Conservation (phyloP, 2,329 filamentous ascomycete species). For the Lithohypha guttulata region DNA sequence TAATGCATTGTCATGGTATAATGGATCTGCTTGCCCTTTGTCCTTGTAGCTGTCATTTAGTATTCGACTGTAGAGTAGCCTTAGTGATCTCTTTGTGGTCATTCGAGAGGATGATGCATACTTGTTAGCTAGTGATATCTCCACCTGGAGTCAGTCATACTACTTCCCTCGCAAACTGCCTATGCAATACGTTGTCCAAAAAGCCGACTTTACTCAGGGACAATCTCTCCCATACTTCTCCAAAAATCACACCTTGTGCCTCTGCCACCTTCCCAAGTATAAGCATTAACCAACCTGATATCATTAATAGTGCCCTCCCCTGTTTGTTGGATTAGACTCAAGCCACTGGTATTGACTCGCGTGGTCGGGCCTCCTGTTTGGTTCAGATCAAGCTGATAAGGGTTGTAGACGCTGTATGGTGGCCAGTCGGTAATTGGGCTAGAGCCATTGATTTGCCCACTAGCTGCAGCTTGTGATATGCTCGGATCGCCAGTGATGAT, state of each 20-base stretch:
- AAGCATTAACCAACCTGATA: conserved; percentile 34
- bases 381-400: conserved; percentile 37
- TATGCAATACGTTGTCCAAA: too few species aligned
- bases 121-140: too few species aligned
- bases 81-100: too few species aligned
- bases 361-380: conserved; percentile 32
- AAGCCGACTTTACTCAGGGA: conserved; percentile 12
- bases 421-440: conserved; percentile 30
- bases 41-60: too few species aligned
- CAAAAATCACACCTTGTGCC: conserved; percentile 39
- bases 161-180: too few species aligned
- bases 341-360: conserved; percentile 16
- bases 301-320: conserved; percentile 29
- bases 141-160: too few species aligned
- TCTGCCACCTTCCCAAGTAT: conserved; percentile 39
- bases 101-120: too few species aligned
- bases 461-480: conserved; percentile 26
- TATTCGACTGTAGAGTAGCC: too few species aligned
- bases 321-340: conserved; percentile 23
- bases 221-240: conserved; percentile 22
- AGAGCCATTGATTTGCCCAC: conserved; percentile 23
- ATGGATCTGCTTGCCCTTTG: too few species aligned
- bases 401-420: conserved; percentile 25
- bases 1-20: too few species aligned
- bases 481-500: conserved; percentile 33